phyloP scores from a whole-genome alignment of 148 eudicot species.

The Agrostemma githago region DNA sequence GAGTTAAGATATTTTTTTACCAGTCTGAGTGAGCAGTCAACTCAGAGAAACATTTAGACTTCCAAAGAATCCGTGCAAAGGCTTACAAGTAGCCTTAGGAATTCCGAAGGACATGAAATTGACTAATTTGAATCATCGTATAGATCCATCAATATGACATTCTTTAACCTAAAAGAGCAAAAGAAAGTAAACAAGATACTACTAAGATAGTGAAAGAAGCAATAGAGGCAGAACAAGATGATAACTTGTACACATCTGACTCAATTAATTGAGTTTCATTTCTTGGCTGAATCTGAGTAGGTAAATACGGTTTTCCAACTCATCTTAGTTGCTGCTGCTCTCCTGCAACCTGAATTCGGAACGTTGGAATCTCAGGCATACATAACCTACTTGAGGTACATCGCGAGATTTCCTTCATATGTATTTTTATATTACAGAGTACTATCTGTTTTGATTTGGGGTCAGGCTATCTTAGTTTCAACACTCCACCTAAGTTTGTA shows the following conservation, averaged over 20 bases:
- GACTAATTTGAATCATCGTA: background rate
- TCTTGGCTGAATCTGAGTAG: conserved; percentile 30
- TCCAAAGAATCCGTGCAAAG: background rate
- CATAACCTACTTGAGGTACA: conserved; percentile 75
- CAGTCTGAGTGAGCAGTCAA: background rate
- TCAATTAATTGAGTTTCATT: background rate
- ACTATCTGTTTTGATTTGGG: background rate
- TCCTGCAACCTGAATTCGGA: conserved; percentile 91
- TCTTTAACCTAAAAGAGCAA: no score
- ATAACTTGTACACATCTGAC: background rate
- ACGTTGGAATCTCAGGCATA: conserved; percentile 58
- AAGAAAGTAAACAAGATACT: no score
- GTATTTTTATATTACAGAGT: background rate
- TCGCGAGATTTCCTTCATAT: background rate
- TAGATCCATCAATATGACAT: background rate
- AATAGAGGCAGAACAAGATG: background rate
- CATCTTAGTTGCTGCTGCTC: conserved; percentile 73
- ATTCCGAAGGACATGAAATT: background rate
- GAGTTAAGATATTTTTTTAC: background rate
- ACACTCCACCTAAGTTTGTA: background rate
- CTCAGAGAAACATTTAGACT: background rate
- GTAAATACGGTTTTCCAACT: conserved; percentile 91
- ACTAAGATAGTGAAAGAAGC: background rate
- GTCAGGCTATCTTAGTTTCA: background rate
- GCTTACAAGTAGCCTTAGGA: background rate